Base-by-base conservation (phyloP, 192 early-diverging fungal species). In the Chytriomyces sp. region DNA sequence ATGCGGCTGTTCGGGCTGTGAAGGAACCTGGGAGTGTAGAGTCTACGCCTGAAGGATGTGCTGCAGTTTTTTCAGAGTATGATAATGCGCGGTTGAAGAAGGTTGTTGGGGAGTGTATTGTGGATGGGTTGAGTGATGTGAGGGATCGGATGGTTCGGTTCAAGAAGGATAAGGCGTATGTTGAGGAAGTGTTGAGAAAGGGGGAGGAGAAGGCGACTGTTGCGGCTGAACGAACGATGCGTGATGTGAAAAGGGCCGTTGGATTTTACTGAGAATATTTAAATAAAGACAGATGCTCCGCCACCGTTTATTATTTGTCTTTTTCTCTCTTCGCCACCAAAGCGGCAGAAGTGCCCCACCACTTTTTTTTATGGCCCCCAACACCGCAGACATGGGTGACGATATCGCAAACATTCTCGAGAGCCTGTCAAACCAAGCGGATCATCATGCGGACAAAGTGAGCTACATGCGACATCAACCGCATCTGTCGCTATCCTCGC, bases 31-130 rank as follows among this genome's bases (percentile, higher is more conserved):
- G 43, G 1, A 71, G 86, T 57, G 78, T 80, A 3, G 75, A 81
- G 9, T 61, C 77, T 74, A 47, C 71, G n/a, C 35, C 84, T 9
- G 87, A 88, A 7, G 82, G 85, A 45, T 87, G 91, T 7, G 83
- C 83, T 0, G 63, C 83, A 28, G 80, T 88, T 61, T 86, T 89
- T 67, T 79, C 67, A 5, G 53, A 80, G 6, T 82, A 67, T 44
- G 88, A 89, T 72, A 89, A 78, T 48, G 86, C 91, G 70, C 80
- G 72, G 53, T 91, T 98, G 46, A 96, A 98, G 82, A 86, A 92
- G n/a, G 82, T 77, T 0, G 82, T 96, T 11, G 83, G 91, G 0
- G 91, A 94, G 10, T 86, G 85, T 1, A 75, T 94, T 5, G 81
- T 94, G 5, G 80, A 85, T 16, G 61, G 79, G 0, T 61, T 97